These are phyloP conservation scores for Coemansia sp. DNA, from an alignment of 192 early-diverging fungal species.

Conservation along the genomic window DNA sequence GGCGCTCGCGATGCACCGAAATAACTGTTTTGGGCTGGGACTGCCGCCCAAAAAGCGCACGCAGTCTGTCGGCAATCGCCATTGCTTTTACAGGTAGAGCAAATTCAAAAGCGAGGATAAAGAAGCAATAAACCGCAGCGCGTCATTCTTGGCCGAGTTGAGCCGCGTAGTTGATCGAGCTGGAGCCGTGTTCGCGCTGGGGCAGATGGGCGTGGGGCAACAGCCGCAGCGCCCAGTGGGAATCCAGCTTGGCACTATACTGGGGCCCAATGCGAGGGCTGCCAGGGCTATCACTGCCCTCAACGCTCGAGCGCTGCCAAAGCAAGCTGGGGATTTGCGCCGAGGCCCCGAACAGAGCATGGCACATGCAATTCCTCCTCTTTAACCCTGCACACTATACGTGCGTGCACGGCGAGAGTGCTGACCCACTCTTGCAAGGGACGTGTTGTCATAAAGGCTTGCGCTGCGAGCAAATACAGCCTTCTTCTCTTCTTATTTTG, in stretches of 20 bases:
- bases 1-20: slow-evolving; percentile 40
- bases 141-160: slow-evolving; percentile 10
- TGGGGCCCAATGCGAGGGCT: slow-evolving; percentile 3
- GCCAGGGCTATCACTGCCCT: background rate
- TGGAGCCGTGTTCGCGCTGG: slow-evolving; percentile 1
- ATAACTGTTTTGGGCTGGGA: slow-evolving; percentile 27
- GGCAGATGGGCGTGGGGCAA: background rate
- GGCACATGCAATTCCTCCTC: slow-evolving; percentile 12
- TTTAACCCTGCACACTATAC: slow-evolving; percentile 32
- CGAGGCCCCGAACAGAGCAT: slow-evolving; percentile 7
- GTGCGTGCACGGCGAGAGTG: slow-evolving; percentile 22
- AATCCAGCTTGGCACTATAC: slow-evolving; percentile 6
- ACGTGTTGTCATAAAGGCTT: background rate
- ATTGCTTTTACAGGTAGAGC: background rate
- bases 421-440: background rate
- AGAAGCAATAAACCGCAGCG: too few species aligned
- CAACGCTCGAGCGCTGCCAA: background rate
- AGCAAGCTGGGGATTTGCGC: slow-evolving; percentile 2
- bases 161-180: background rate
- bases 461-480: background rate
- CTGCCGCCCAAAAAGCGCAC: slow-evolving; percentile 20
- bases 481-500: slow-evolving; percentile 8
- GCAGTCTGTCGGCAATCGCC: slow-evolving; percentile 26
- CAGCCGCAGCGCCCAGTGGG: background rate
- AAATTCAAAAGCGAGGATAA: too few species aligned